phyloP scores from a whole-genome alignment of 495 filamentous ascomycete genomes.

The Astrothelium subdiscretum region DNA sequence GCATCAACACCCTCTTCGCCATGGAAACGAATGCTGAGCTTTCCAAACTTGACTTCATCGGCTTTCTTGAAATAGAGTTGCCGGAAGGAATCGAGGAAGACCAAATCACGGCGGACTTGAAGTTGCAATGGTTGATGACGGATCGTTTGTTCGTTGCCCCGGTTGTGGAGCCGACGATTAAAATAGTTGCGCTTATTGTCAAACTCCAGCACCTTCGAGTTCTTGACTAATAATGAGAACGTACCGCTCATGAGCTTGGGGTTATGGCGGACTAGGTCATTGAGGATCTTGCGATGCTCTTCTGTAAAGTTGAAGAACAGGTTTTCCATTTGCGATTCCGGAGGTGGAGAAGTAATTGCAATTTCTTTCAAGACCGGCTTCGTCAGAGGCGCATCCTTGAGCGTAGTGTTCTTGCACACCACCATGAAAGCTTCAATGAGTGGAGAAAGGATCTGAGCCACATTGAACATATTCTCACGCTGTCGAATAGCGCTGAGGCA shows the following conservation, averaged over 20 bases:
- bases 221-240: slow-evolving; percentile 90
- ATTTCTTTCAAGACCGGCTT: slow-evolving; percentile 50
- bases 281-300: slow-evolving; percentile 94
- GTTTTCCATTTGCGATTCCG: slow-evolving; percentile 71
- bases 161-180: slow-evolving; percentile 77
- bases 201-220: slow-evolving; percentile 97
- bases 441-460: slow-evolving; percentile 87
- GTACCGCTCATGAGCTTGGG: slow-evolving; percentile 97
- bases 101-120: slow-evolving; percentile 80
- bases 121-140: slow-evolving; percentile 73
- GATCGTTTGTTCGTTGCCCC: slow-evolving; percentile 47
- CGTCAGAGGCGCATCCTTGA: slow-evolving; percentile 53
- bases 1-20: slow-evolving; percentile 97
- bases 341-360: slow-evolving; percentile 62
- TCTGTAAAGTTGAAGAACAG: slow-evolving; percentile 98
- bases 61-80: slow-evolving; percentile 88
- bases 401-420: slow-evolving; percentile 89
- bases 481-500: slow-evolving; percentile 80
- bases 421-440: slow-evolving; percentile 97
- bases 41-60: slow-evolving; percentile 96
- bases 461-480: slow-evolving; percentile 89
- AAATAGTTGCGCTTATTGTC: slow-evolving; percentile 99
- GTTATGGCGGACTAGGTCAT: slow-evolving; percentile 92
- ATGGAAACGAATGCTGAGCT: slow-evolving; percentile 93
- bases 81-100: slow-evolving; percentile 97